Evolutionary conservation across 2,329 filamentous ascomycete genomes (phyloP).

Genomic region (Bipolaris cookei): DNA sequence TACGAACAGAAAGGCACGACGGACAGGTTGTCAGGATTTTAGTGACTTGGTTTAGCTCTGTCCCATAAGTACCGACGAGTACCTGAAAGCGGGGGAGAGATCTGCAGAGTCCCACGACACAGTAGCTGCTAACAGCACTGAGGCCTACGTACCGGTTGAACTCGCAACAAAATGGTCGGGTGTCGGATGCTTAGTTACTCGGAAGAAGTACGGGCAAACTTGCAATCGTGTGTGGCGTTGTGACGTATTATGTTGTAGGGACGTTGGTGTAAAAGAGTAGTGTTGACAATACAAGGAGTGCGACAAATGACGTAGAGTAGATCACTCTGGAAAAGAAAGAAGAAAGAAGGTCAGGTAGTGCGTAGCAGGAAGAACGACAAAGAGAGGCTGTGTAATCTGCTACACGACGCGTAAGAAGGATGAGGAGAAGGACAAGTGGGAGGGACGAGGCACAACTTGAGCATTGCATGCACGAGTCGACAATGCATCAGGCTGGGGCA

Average conservation of each 20-base stretch:
- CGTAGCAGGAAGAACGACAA: conserved; percentile 22
- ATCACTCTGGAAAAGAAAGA: conserved; percentile 17
- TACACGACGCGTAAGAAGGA: conserved; percentile 38
- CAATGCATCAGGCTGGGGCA: conserved; percentile 36
- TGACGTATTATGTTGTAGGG: conserved; percentile 9
- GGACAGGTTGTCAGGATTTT: not conserved
- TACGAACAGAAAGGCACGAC: not conserved
- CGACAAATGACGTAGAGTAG: conserved; percentile 20
- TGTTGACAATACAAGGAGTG: conserved; percentile 15
- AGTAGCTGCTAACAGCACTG: no score
- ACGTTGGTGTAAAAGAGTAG: not conserved
- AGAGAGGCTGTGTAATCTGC: conserved; percentile 32
- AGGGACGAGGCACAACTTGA: conserved; percentile 35
- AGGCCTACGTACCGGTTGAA: conserved; percentile 16
- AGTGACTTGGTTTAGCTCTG: no score
- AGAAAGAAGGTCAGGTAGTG: conserved; percentile 16
- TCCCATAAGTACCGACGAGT: not conserved
- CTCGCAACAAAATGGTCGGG: not conserved
- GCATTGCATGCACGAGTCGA: conserved; percentile 43
- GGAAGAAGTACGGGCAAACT: not conserved
- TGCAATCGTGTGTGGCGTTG: conserved; percentile 3
- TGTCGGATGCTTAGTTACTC: not conserved
- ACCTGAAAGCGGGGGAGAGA: not conserved
- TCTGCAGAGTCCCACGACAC: not conserved
- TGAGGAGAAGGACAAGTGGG: conserved; percentile 20